Conservation (phyloP, 805 yeast genomes). For the Barnettozyma wickerhamii region DNA sequence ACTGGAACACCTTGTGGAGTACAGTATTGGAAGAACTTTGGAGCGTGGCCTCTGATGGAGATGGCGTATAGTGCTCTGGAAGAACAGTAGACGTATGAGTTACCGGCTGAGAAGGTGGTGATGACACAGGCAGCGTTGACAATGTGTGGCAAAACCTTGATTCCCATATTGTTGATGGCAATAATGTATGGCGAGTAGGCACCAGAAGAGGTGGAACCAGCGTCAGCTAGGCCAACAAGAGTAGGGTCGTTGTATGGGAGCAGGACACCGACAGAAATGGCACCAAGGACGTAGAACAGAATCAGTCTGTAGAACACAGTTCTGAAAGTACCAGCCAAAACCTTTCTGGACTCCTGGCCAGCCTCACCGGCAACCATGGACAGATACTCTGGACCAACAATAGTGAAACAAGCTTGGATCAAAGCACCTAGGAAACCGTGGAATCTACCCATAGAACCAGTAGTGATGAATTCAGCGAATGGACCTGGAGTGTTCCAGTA, state of each 20-base stretch:
- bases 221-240: conserved; percentile 39
- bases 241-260: conserved; percentile 55
- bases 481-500: conserved; percentile 48
- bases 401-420: conserved; percentile 65
- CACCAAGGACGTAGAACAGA: conserved; percentile 59
- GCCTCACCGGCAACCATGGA: conserved; percentile 80
- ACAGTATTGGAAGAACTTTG: conserved; percentile 54
- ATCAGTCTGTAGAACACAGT: conserved; percentile 59
- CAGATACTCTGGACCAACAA: conserved; percentile 80
- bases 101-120: conserved; percentile 52
- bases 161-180: conserved; percentile 48
- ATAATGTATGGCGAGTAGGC: conserved; percentile 53
- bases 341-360: conserved; percentile 60
- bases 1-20: conserved; percentile 67
- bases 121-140: conserved; percentile 50
- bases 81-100: conserved; percentile 53
- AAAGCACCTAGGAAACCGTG: conserved; percentile 68
- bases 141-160: conserved; percentile 44
- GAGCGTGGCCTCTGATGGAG: conserved; percentile 54
- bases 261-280: conserved; percentile 63
- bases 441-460: conserved; percentile 61
- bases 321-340: conserved; percentile 66
- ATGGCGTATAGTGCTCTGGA: conserved; percentile 54
- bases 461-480: conserved; percentile 48
- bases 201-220: conserved; percentile 37